Base-by-base conservation (phyloP, 345 rosid species). In the Theobroma cacao region DNA sequence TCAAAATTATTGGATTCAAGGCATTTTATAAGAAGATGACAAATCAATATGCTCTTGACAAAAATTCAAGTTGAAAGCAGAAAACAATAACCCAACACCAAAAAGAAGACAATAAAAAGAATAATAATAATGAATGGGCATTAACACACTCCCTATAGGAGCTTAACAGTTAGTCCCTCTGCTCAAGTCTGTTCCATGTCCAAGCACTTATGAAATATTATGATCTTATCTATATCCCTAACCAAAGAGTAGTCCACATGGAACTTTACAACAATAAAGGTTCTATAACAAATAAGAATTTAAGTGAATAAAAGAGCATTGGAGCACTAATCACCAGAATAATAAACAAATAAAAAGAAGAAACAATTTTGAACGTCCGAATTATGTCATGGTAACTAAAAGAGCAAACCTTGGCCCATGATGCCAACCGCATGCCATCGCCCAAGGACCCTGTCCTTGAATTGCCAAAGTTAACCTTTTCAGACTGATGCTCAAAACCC, bases 371-470 rank as follows among this genome's bases (percentile, higher is more conserved):
- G 3, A 68, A 24, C 5, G 72, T 68, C 10, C 63, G 31, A 56
- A 43, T 63, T 71, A 75, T 40, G 36, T 18, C 13, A 68, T 2
- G 9, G 14, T 30, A 61, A 50, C 64, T 65, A 75, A 67, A 77
- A 66, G 58, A 55, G 38, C 82, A 56, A 84, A 90, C 96, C 90
- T 82, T 79, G 55, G 78, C 38, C 70, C 75, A 36, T 47, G 80
- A 84, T 38, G 66, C 60, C 45, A 72, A 73, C 48, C 78, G 78
- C 78, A 60, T 56, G 53, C 80, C 76, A 71, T 52, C 72, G 13
- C 40, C 77, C 74, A 78, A 66, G 20, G 87, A 79, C 10, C 79
- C 75, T 68, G 79, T 79, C 82, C 82, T 83, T 28, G 38, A 72
- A 77, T 76, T 79, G 65, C 77, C 80, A 59, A 77, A 50, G 68